Evolutionary conservation across 495 filamentous ascomycete genomes (phyloP).

Genomic region (Penicillium subrubescens): DNA sequence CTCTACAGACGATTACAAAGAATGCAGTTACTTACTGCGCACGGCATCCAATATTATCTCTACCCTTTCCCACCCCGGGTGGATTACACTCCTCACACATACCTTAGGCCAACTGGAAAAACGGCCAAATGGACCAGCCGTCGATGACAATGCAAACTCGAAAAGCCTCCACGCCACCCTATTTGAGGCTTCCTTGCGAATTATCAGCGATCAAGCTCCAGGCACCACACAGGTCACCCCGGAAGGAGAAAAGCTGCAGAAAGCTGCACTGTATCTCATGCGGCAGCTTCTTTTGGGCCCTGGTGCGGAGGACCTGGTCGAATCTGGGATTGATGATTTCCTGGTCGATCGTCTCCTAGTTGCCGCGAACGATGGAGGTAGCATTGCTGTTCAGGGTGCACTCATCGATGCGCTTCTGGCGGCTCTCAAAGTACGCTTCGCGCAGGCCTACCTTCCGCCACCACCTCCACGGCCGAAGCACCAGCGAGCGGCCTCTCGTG

Average conservation of each 20-base stretch:
- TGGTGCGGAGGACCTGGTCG: conserved; percentile 62
- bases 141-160: conserved; percentile 33
- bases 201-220: conserved; percentile 30
- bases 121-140: conserved; percentile 28
- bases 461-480: conserved; percentile 41
- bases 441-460: conserved; percentile 44
- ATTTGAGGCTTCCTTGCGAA: conserved; percentile 38
- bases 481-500: conserved; percentile 46
- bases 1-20: conserved; percentile 64
- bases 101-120: conserved; percentile 36
- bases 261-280: conserved; percentile 68
- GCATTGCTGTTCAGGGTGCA: conserved; percentile 62
- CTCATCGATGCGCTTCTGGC: conserved; percentile 75
- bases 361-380: conserved; percentile 56
- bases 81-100: conserved; percentile 43
- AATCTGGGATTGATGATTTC: conserved; percentile 69
- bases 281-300: conserved; percentile 76
- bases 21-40: conserved; percentile 77
- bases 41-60: conserved; percentile 70
- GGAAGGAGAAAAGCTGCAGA: conserved; percentile 57
- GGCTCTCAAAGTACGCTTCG: conserved; percentile 65
- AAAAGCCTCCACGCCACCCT: conserved; percentile 45
- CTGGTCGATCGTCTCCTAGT: conserved; percentile 70
- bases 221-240: conserved; percentile 11
- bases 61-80: conserved; percentile 46